These are phyloP conservation scores for Fonsecaea erecta DNA, from an alignment of 2,329 filamentous ascomycete species.

Conservation along the genomic window DNA sequence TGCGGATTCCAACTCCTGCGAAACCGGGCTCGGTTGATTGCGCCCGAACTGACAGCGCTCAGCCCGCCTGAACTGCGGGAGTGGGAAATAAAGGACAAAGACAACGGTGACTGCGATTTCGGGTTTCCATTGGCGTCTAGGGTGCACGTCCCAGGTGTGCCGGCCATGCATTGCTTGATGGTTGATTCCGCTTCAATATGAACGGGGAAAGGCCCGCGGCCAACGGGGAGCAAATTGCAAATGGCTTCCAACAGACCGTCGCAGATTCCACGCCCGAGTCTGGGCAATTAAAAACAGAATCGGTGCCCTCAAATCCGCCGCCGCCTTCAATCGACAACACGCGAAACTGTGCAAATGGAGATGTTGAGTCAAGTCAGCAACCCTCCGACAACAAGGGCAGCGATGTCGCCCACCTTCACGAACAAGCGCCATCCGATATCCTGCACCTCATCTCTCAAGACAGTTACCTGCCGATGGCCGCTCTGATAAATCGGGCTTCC, in stretches of 20 bases:
- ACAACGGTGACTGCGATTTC: not conserved
- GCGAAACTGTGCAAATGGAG: slow-evolving; percentile 20
- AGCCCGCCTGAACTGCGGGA: not conserved
- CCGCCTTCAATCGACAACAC: slow-evolving; percentile 5
- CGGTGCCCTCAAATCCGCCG: not conserved
- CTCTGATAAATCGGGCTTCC: slow-evolving; percentile 75
- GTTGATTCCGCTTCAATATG: slow-evolving; percentile 33
- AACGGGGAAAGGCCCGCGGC: slow-evolving; percentile 34
- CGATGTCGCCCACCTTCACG: slow-evolving; percentile 4
- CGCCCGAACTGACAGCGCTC: not conserved
- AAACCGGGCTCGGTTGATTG: not conserved
- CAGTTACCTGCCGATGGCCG: slow-evolving; percentile 67
- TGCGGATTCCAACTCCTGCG: not conserved
- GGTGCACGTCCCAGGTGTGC: slow-evolving; percentile 27
- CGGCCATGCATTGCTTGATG: slow-evolving; percentile 35
- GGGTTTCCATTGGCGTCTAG: slow-evolving; percentile 16
- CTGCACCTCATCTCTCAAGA: slow-evolving; percentile 34
- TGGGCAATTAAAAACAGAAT: slow-evolving; percentile 17
- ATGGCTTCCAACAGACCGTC: slow-evolving; percentile 26
- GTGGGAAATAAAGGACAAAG: not conserved
- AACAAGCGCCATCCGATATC: slow-evolving; percentile 29
- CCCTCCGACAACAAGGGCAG: not conserved
- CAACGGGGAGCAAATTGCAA: slow-evolving; percentile 32
- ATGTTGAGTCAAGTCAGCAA: slow-evolving; percentile 8
- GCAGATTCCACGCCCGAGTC: slow-evolving; percentile 8